These are phyloP conservation scores for Lophiotrema nucula DNA, from an alignment of 495 filamentous ascomycete genomes.

Conservation along the genomic window DNA sequence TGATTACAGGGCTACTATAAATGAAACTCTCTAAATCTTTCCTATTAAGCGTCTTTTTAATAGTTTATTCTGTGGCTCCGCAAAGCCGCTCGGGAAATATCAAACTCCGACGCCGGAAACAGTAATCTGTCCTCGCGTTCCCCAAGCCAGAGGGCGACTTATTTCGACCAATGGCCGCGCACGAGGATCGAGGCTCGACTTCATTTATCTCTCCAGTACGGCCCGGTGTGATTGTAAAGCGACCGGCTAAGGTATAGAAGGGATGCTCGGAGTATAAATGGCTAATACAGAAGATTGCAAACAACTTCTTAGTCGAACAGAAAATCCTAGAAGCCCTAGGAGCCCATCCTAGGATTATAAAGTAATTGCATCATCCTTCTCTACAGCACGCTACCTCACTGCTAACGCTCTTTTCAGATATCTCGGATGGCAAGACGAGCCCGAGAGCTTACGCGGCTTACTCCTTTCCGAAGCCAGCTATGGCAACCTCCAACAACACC, in stretches of 20 bases:
- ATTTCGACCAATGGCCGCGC: conserved; percentile 5
- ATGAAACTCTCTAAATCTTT: too few relatives aligned
- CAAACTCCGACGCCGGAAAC: conserved; percentile 2
- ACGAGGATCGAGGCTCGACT: conserved; percentile 14
- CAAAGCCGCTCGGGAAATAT: conserved; percentile 3
- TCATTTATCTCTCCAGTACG: conserved; percentile 11
- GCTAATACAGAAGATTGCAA: conserved; percentile 17
- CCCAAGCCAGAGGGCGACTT: too few relatives aligned
- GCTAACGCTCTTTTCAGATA: conserved; percentile 17
- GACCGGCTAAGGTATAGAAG: conserved; percentile 12
- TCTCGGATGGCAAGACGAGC: conserved; percentile 14
- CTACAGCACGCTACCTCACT: conserved; percentile 8
- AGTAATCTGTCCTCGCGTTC: conserved; percentile 1
- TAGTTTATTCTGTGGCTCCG: conserved; percentile 2
- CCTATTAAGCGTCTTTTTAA: too few relatives aligned
- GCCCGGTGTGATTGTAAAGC: conserved; percentile 14
- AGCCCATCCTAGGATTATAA: conserved; percentile 10
- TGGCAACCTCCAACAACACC: conserved; percentile 9
- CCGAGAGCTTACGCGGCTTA: conserved; percentile 12
- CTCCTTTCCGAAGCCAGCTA: conserved; percentile 16
- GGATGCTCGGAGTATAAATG: conserved; percentile 11
- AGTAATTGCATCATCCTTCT: conserved; percentile 10
- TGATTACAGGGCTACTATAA: too few relatives aligned
- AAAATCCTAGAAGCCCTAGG: conserved; percentile 19
- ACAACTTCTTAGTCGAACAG: conserved; percentile 19